phyloP scores from a whole-genome alignment of 768 basidiomycete species.

The Thelephora ganbajun region DNA sequence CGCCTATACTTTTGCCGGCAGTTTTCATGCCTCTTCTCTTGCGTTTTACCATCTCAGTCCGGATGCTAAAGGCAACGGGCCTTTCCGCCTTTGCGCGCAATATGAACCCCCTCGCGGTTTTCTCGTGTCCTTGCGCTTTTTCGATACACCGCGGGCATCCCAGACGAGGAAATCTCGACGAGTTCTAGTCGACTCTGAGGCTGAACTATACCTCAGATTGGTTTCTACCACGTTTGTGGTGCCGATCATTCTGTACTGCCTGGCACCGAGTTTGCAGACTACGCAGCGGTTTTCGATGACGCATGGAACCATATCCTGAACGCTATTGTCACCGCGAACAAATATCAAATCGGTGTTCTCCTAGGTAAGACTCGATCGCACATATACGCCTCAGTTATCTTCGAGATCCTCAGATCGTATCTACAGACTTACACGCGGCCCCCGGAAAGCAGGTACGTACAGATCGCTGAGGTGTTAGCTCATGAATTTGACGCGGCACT shows the following conservation, averaged over 20 bases:
- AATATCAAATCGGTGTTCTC: slow-evolving; percentile 55
- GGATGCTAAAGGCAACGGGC: no score
- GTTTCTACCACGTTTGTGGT: slow-evolving; percentile 58
- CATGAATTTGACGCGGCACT: no score
- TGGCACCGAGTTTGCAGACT: slow-evolving; percentile 51
- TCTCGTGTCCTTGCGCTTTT: no score
- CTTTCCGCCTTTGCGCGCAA: no score
- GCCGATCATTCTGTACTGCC: slow-evolving; percentile 41
- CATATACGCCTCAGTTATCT: no score
- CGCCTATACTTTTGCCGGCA: no score
- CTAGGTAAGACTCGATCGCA: slow-evolving; percentile 31
- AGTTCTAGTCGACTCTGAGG: background rate
- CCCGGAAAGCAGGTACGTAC: slow-evolving; percentile 44
- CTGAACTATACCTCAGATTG: slow-evolving; percentile 31
- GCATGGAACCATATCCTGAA: slow-evolving; percentile 53
- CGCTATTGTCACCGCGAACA: slow-evolving; percentile 44
- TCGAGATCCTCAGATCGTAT: background rate
- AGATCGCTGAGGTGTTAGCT: no score
- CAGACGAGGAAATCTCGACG: background rate
- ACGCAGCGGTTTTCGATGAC: slow-evolving; percentile 35
- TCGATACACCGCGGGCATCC: no score
- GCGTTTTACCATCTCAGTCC: no score
- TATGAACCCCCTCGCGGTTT: no score
- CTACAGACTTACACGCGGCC: slow-evolving; percentile 55
- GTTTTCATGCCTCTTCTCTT: no score